phyloP scores from a whole-genome alignment of 176 grass and related monocot genomes.

The Zizania latifolia region DNA sequence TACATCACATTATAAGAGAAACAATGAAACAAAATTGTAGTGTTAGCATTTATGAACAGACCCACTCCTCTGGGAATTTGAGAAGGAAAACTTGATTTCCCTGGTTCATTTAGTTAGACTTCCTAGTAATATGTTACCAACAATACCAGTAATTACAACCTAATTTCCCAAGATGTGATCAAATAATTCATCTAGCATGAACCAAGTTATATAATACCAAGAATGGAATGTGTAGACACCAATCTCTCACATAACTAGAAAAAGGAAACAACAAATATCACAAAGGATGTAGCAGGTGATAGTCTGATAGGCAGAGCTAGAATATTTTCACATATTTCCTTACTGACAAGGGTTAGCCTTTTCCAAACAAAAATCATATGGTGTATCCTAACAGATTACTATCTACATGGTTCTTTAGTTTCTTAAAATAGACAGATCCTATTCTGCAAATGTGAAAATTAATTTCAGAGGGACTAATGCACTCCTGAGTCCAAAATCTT shows the following conservation, averaged over 20 bases:
- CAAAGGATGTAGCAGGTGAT: conserved; percentile 2
- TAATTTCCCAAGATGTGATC: conserved; percentile 10
- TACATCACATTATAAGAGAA: conserved; percentile 15
- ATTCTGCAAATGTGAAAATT: too few relatives aligned
- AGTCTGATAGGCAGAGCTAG: background rate
- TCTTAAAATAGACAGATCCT: too few relatives aligned
- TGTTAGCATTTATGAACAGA: background rate
- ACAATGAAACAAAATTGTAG: background rate
- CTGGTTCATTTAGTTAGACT: background rate
- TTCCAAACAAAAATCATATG: background rate
- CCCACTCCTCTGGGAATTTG: background rate
- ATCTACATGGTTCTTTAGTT: too few relatives aligned
- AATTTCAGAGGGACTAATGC: background rate
- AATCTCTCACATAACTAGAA: conserved; percentile 1
- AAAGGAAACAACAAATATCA: background rate
- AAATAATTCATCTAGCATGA: conserved; percentile 19
- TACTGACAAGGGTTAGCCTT: background rate
- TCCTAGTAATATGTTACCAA: background rate
- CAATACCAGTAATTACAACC: background rate
- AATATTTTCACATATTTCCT: background rate
- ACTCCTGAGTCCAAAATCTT: background rate
- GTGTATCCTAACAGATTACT: background rate
- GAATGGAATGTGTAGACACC: background rate
- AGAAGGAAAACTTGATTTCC: conserved; percentile 1
- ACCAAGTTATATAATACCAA: conserved; percentile 9